phyloP scores from a whole-genome alignment of 306 rosid species.

The Corylus heterophylla region DNA sequence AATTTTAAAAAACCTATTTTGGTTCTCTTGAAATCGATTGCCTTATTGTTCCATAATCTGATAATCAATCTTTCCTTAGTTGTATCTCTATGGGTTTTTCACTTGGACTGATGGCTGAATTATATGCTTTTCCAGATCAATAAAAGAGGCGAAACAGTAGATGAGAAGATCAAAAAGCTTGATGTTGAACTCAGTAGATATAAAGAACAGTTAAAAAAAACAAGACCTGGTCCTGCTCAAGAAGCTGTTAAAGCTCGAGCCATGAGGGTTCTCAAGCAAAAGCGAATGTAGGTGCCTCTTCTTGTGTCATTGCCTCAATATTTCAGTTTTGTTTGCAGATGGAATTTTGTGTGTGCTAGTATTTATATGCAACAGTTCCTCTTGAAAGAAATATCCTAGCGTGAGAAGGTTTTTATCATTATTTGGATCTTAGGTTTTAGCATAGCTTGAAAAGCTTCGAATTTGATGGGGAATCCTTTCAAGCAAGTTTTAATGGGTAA shows the following conservation, averaged over 20 bases:
- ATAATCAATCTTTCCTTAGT: not conserved
- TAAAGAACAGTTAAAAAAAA: slow-evolving; percentile 91
- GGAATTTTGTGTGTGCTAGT: not conserved
- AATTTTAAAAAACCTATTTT: not conserved
- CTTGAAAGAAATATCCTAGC: not conserved
- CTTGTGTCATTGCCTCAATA: slow-evolving; percentile 3
- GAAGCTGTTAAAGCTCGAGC: slow-evolving; percentile 94
- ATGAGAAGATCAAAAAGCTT: slow-evolving; percentile 83
- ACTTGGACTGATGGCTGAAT: slow-evolving; percentile 7
- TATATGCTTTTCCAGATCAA: slow-evolving; percentile 52
- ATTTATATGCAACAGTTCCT: not conserved
- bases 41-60: not conserved
- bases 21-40: not conserved
- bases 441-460: not conserved
- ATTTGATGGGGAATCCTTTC: not conserved
- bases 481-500: slow-evolving; percentile 1
- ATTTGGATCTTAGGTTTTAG: not conserved
- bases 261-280: slow-evolving; percentile 95
- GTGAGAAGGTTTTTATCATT: not conserved
- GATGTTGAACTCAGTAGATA: slow-evolving; percentile 83
- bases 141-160: slow-evolving; percentile 88
- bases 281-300: slow-evolving; percentile 66
- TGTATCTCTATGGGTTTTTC: not conserved
- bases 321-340: not conserved
- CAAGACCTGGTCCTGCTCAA: slow-evolving; percentile 94